A percentile compares a stretch with the other conserved stretches of the same genome.
These are phyloP conservation scores for Alternaria triticimaculans DNA, from an alignment of 2,329 filamentous ascomycete genomes.

Conservation along the genomic window DNA sequence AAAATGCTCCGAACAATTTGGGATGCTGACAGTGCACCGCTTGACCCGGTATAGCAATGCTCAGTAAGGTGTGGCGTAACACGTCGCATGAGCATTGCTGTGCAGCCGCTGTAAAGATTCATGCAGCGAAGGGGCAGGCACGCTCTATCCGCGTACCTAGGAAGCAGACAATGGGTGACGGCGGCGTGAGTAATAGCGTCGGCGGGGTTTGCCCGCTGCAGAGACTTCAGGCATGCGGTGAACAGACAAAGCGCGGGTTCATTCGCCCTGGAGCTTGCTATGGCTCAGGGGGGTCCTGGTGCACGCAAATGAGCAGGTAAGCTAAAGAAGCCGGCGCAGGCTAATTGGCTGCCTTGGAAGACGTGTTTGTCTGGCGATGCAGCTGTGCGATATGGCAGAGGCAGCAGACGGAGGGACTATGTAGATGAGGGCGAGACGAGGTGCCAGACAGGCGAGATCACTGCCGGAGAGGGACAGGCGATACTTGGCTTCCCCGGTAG, in stretches of 20 bases:
- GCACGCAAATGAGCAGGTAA: conserved; percentile 38
- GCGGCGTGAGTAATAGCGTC: conserved; percentile 20
- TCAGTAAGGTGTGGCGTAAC: neutral
- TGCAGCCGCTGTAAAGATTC: neutral
- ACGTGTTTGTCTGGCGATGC: conserved; percentile 2
- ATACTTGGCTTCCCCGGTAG: neutral
- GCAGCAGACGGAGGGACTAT: neutral
- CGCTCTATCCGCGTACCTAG: neutral
- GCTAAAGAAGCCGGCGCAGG: conserved; percentile 5
- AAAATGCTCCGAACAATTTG: conserved; percentile 20
- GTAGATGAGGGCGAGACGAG: neutral
- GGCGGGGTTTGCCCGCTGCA: conserved; percentile 29
- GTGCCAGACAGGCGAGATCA: neutral
- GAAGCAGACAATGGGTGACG: neutral
- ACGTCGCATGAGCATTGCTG: neutral
- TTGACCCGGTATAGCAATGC: neutral
- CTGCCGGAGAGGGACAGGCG: conserved; percentile 5
- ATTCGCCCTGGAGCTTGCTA: conserved; percentile 8
- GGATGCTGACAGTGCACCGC: neutral
- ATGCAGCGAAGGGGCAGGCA: neutral
- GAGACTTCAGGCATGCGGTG: conserved; percentile 26
- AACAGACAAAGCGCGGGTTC: conserved; percentile 2
- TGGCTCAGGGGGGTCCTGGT: conserved; percentile 25
- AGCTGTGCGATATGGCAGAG: conserved; percentile 2
- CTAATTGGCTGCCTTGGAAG: conserved; percentile 5